Conservation (phyloP, 2,329 filamentous ascomycete species). For the Diplocarpon rosae region DNA sequence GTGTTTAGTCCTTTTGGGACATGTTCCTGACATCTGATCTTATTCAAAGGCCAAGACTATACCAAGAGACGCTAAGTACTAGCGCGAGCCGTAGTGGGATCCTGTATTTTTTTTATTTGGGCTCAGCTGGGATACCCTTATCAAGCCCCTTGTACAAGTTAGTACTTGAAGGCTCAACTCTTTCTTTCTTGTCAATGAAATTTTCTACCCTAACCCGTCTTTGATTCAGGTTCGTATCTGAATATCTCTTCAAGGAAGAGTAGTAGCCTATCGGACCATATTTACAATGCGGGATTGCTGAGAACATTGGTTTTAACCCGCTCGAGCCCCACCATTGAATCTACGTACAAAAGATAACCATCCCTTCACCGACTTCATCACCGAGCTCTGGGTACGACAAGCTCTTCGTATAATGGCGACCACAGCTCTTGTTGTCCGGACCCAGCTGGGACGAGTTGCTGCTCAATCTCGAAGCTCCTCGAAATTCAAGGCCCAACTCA, state of each 20-base stretch:
- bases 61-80: too few species aligned
- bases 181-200: too few species aligned
- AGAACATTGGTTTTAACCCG: constrained; percentile 9
- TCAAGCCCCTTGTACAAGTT: too few species aligned
- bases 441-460: constrained; percentile 17
- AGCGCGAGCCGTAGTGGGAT: too few species aligned
- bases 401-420: constrained; percentile 17
- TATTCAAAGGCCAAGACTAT: neutral
- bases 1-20: neutral
- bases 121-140: too few species aligned
- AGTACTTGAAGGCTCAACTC: too few species aligned
- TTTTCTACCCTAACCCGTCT: too few species aligned
- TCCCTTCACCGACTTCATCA: constrained; percentile 11
- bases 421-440: constrained; percentile 18
- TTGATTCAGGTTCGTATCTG: too few species aligned
- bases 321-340: constrained; percentile 16
- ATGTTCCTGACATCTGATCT: constrained; percentile 4
- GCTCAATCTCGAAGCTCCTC: constrained; percentile 11
- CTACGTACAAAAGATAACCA: neutral
- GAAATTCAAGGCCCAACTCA: constrained; percentile 10
- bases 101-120: too few species aligned
- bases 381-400: constrained; percentile 2
- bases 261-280: neutral
- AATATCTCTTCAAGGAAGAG: too few species aligned
- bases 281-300: constrained; percentile 9